phyloP scores from a whole-genome alignment of 208 protist species.

The Trypanosoma melophagium region DNA sequence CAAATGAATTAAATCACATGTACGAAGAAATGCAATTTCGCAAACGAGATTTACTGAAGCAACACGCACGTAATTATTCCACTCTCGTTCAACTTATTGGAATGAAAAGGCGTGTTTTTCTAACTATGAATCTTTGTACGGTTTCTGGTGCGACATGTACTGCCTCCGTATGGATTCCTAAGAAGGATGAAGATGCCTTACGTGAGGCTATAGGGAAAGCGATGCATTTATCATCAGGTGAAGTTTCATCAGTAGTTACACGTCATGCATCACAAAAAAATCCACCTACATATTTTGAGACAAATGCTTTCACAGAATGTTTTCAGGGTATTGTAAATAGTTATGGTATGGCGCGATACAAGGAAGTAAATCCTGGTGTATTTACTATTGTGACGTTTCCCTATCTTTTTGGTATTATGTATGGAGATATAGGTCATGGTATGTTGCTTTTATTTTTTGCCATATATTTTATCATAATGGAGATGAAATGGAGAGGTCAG shows the following conservation, averaged over 20 bases:
- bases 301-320: slow-evolving; percentile 93
- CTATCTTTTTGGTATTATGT: slow-evolving; percentile 99
- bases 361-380: slow-evolving; percentile 93
- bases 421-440: slow-evolving; percentile 99
- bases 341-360: slow-evolving; percentile 95
- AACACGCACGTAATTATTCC: slow-evolving; percentile 49
- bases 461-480: slow-evolving; percentile 75
- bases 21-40: slow-evolving; percentile 32
- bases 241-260: slow-evolving; percentile 88
- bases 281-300: slow-evolving; percentile 97
- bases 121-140: slow-evolving; percentile 93
- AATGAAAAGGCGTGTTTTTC: slow-evolving; percentile 51
- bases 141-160: slow-evolving; percentile 85
- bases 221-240: slow-evolving; percentile 47
- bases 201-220: slow-evolving; percentile 48
- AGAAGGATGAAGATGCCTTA: slow-evolving; percentile 51
- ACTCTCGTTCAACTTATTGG: slow-evolving; percentile 44
- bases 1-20: slow-evolving; percentile 3
- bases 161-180: slow-evolving; percentile 92
- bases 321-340: slow-evolving; percentile 98
- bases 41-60: slow-evolving; percentile 40
- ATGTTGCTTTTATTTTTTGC: slow-evolving; percentile 86
- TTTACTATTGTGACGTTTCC: slow-evolving; percentile 99
- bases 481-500: slow-evolving; percentile 68
- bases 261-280: slow-evolving; percentile 59